phyloP scores from a whole-genome alignment of 2,329 filamentous ascomycete genomes.

The Helminthosporium solani region DNA sequence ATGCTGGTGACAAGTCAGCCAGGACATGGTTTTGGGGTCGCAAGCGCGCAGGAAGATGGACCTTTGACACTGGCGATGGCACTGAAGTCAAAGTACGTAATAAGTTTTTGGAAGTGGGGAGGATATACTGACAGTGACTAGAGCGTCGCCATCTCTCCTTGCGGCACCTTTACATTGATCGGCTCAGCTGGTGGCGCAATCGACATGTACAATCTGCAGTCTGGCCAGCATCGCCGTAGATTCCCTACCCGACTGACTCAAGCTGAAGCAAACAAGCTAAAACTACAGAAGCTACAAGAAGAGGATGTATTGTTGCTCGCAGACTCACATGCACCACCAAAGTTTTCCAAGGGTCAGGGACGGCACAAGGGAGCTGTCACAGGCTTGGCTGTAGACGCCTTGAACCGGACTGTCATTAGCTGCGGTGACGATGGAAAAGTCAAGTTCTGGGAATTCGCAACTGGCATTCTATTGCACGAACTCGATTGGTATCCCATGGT shows the following conservation, averaged over 20 bases:
- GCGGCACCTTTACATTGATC: constrained; percentile 89
- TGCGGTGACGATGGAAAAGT: constrained; percentile 88
- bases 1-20: constrained; percentile 78
- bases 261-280: constrained; percentile 74
- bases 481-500: constrained; percentile 81
- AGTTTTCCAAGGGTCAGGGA: constrained; percentile 56
- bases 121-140: constrained; percentile 41
- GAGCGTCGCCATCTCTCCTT: constrained; percentile 84
- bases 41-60: constrained; percentile 90
- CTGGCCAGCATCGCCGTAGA: constrained; percentile 80
- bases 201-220: constrained; percentile 97
- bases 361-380: constrained; percentile 82
- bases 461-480: constrained; percentile 74
- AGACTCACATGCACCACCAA: constrained; percentile 39
- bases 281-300: constrained; percentile 61
- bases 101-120: neutral
- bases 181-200: constrained; percentile 81
- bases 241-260: constrained; percentile 81
- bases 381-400: constrained; percentile 81
- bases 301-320: constrained; percentile 51
- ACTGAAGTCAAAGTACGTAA: constrained; percentile 64
- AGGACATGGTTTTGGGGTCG: constrained; percentile 98
- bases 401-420: constrained; percentile 83
- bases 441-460: constrained; percentile 97
- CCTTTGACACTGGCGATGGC: constrained; percentile 80